Base-by-base conservation (phyloP, 225 moss, liverwort and hornwort species). In the Takakia lepidozioides region DNA sequence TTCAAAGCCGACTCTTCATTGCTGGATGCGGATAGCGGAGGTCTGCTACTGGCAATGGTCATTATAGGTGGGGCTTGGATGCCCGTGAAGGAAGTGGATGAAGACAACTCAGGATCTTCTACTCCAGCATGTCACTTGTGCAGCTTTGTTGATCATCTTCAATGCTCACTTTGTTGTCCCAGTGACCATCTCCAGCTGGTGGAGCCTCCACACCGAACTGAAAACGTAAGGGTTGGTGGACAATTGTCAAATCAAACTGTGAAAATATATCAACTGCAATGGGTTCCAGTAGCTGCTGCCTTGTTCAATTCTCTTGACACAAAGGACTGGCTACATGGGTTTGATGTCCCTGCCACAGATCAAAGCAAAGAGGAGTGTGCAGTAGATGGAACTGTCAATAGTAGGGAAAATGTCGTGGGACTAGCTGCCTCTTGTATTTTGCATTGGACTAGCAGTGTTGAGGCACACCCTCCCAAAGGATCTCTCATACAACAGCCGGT, bases 131-230 rank as follows among this genome's bases (percentile, higher is more conserved):
- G 72, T 66, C 54, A 57, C 44, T 27, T 64, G 25, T 57, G 64
- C 57, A 43, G 28, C 18, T 60, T 69, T 18, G 43, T 38, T 17
- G 50, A 17, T 10, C 55, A 41, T 8, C 63, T 63, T 50, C 73
- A 55, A 43, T 27, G 35, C 23, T 44, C 55, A 4, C 46, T 46
- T 17, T 73, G 72, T 51, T 73, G 72, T 63, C 42, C 38, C 9
- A 58, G 54, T 46, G 67, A 67, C 38, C 54, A 46, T 29, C 72
- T 64, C 43, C 60, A 57, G 44, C 49, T 35, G 16, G 48, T 52
- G 29, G 61, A 73, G 14, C 60, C 64, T 20, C 56, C 60, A 4
- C 68, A 74, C 39, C 64, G 68, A 43, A 74, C 68, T 26, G 60
- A 74, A 24, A 64, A 64, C 25, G 43, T 69, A 18, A 60, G 35